Evolutionary conservation across 306 rosid species (phyloP).

Genomic region (Myrica gale): DNA sequence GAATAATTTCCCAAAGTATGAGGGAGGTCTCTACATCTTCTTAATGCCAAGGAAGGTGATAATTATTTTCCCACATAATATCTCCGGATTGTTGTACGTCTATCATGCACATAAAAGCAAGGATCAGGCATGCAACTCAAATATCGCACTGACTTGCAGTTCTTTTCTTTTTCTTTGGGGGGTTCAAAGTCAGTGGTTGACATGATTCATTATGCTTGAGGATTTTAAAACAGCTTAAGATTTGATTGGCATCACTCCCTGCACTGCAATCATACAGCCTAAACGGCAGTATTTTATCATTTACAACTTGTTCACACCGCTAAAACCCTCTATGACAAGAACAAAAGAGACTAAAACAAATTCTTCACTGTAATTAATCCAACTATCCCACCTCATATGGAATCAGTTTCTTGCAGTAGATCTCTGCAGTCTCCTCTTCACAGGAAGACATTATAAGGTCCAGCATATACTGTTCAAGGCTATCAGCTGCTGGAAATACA

Average conservation of each 20-base stretch:
- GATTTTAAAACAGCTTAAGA: background rate
- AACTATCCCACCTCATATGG: slow-evolving; percentile 64
- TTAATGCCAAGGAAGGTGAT: background rate
- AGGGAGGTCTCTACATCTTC: background rate
- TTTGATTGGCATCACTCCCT: background rate
- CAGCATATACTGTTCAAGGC: slow-evolving; percentile 82
- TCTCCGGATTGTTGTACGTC: background rate
- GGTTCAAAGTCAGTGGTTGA: background rate
- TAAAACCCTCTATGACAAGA: background rate
- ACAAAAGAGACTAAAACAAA: background rate
- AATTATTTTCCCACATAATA: background rate
- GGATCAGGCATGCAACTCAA: background rate
- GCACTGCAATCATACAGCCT: background rate
- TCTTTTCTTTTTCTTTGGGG: background rate
- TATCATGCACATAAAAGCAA: background rate
- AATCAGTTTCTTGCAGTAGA: slow-evolving; percentile 68
- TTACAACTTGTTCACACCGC: background rate
- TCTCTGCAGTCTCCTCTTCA: slow-evolving; percentile 75
- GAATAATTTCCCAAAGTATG: background rate
- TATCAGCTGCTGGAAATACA: slow-evolving; percentile 91
- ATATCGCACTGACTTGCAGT: background rate
- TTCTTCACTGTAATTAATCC: slow-evolving; percentile 12
- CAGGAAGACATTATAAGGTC: slow-evolving; percentile 65
- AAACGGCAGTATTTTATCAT: background rate
- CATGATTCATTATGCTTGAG: background rate